These are phyloP conservation scores for Trifolium pratense DNA, from an alignment of 306 rosid species.

Conservation along the genomic window DNA sequence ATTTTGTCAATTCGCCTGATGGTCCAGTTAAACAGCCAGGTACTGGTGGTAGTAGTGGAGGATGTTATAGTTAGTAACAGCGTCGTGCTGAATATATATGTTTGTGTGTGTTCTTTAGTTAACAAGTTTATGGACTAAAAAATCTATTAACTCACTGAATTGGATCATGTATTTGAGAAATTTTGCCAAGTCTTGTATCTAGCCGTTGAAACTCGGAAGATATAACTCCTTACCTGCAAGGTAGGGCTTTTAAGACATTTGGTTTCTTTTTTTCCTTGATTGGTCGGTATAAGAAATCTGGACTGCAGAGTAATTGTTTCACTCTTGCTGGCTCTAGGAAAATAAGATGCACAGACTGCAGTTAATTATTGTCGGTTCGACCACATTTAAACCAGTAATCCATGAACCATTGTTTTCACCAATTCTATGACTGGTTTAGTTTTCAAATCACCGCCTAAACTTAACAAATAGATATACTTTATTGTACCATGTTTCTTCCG, in stretches of 20 bases:
- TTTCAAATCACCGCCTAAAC: neutral
- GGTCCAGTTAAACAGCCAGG: conserved; percentile 76
- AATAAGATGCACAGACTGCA: neutral
- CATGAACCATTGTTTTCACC: neutral
- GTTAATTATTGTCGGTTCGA: neutral
- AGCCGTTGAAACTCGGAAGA: conserved; percentile 26
- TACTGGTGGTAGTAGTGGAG: conserved; percentile 30
- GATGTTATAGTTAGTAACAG: conserved; percentile 7
- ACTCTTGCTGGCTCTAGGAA: conserved; percentile 7
- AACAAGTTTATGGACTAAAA: conserved; percentile 17
- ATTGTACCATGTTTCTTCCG: conserved; percentile 12
- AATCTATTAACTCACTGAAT: neutral
- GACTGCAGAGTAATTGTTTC: conserved; percentile 9
- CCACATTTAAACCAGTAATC: neutral
- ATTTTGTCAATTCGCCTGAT: conserved; percentile 75
- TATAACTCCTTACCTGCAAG: neutral
- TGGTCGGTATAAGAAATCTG: neutral
- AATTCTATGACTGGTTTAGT: neutral
- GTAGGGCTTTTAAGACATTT: conserved; percentile 8
- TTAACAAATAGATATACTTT: neutral
- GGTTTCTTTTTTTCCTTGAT: neutral
- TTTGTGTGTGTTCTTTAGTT: conserved; percentile 3
- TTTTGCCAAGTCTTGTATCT: neutral
- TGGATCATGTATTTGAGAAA: conserved; percentile 15
- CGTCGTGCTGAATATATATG: conserved; percentile 18